A percentile compares a stretch with the other conserved stretches of the same genome.
Conservation (phyloP, 805 yeast species). For the Metschnikowia noctiluminum region DNA sequence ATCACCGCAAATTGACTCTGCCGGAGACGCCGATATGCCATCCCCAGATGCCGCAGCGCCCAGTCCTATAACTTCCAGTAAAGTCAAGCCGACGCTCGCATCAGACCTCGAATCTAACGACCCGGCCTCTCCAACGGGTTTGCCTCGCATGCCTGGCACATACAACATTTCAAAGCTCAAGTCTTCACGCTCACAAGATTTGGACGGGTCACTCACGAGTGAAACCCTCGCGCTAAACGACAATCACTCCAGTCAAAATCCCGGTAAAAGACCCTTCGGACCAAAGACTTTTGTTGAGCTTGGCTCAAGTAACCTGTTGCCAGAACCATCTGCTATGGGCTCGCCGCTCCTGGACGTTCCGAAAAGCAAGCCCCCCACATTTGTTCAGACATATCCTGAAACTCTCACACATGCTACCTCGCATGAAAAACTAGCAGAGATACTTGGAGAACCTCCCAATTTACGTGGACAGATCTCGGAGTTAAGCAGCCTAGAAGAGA, state of each 20-base stretch:
- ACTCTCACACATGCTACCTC: not conserved
- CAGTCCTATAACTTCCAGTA: not conserved
- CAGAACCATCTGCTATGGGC: not conserved
- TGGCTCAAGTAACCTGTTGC: not conserved
- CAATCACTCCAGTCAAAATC: not conserved
- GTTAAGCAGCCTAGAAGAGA: not conserved
- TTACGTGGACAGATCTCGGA: not conserved
- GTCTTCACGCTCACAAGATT: not conserved
- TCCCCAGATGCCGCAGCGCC: not conserved
- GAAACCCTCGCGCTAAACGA: not conserved
- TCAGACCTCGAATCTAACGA: not conserved
- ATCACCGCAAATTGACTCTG: not conserved
- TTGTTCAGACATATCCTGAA: not conserved
- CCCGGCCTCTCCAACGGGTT: conserved; percentile 7
- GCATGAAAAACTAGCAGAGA: not conserved
- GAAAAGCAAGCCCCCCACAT: not conserved
- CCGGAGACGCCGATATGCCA: conserved; percentile 1
- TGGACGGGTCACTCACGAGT: not conserved
- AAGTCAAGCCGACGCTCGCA: not conserved
- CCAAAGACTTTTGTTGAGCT: not conserved
- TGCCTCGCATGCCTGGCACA: conserved; percentile 46
- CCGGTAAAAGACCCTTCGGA: not conserved
- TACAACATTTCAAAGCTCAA: conserved; percentile 45
- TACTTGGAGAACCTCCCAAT: not conserved
- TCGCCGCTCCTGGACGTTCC: not conserved